Evolutionary conservation across 1,284 basidiomycete species (phyloP).

Genomic region (Pseudomicrostroma phylloplanum): DNA sequence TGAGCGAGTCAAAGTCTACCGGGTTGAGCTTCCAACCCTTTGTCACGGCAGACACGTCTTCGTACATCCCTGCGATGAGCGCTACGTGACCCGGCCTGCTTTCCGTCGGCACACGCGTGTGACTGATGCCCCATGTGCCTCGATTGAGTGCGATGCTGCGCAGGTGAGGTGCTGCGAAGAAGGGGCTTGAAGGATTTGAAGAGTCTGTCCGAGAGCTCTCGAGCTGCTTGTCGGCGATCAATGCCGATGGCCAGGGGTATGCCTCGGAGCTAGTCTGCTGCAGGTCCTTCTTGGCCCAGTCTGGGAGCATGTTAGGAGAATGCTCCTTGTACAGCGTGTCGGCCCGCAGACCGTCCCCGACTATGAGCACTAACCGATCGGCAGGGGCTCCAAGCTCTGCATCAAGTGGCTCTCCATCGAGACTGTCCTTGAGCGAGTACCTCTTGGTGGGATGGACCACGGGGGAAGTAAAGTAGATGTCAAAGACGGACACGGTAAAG

Average conservation of each 20-base stretch:
- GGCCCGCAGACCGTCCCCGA: constrained; percentile 68
- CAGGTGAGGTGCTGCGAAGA: constrained; percentile 65
- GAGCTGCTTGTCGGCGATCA: neutral
- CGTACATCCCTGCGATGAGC: constrained; percentile 86
- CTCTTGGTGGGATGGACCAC: constrained; percentile 46
- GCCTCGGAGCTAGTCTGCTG: neutral
- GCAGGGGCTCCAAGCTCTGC: constrained; percentile 53
- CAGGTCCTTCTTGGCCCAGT: constrained; percentile 23
- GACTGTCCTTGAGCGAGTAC: constrained; percentile 19
- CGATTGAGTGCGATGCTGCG: constrained; percentile 61
- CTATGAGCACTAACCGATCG: constrained; percentile 70
- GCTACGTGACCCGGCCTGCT: constrained; percentile 80
- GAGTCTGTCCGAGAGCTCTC: neutral
- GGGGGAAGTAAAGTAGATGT: constrained; percentile 72
- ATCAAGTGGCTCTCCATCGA: neutral
- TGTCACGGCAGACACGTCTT: constrained; percentile 82
- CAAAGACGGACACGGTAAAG: constrained; percentile 59
- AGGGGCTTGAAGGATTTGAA: neutral
- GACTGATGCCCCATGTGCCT: constrained; percentile 76
- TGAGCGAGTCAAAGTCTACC: constrained; percentile 80
- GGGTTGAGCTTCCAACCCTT: constrained; percentile 85
- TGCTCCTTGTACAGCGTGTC: constrained; percentile 65
- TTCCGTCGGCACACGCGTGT: constrained; percentile 82
- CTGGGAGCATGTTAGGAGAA: constrained; percentile 11
- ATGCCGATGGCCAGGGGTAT: neutral